Base-by-base conservation (phyloP, 345 rosid genomes). In the Sisymbrium irio region DNA sequence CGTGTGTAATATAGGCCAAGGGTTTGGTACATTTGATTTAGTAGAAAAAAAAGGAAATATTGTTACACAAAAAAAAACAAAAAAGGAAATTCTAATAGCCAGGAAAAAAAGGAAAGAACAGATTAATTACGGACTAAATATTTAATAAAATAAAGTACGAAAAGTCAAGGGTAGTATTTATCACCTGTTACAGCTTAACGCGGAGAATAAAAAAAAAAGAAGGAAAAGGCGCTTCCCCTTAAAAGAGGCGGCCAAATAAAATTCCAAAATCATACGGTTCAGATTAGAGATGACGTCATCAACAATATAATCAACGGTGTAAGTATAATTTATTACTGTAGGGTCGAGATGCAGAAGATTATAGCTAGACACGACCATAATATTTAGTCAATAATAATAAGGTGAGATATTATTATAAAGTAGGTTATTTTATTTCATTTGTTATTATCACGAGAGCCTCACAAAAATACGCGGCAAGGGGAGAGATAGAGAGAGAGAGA, bases 391-490 rank as follows among this genome's bases (percentile, higher is more conserved):
- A 28, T 27, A 27, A 27, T 27, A 27, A 44, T 8, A 15, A 62
- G 51, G 13, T 62, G 71, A 53, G 53, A 44, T 75, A 60, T 47
- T 75, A 60, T 47, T 50, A 40, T 49, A 60, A 50, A 75, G 66
- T 57, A 57, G 67, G 67, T 60, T 62, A 47, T 35, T 69, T 0
- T 7, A 35, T 35, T 35, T 35, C 7, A 2, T 45, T 22, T 58
- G 0, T 51, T 27, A n/a, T 13, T 27, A n/a, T 13, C 81, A 77
- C 77, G 81, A 59, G 73, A 72, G 61, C 59, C 78, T 39, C 74
- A 61, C 51, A 61, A 42, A 36, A 37, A 55, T 18, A 59, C 64
- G 56, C 65, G 73, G 74, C 60, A 62, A 72, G 58, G 55, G 28
- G 46, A 40, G 62, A 49, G 28, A 44, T 19, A 54, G 72, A 65